Evolutionary conservation across 2,329 filamentous ascomycete genomes (phyloP).

Genomic region (Spiromastix sp.): DNA sequence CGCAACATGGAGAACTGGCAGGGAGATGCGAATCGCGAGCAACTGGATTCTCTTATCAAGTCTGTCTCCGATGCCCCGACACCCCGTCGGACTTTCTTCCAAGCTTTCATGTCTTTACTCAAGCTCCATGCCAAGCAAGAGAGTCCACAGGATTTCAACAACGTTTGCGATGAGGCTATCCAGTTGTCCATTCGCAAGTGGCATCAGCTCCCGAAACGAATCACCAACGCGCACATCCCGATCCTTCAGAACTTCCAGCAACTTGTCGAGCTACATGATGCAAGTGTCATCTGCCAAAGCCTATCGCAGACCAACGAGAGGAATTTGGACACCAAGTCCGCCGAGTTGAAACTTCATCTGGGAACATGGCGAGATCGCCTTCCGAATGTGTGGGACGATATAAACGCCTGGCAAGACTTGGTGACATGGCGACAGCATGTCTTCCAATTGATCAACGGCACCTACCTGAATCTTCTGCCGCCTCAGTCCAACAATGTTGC

Average conservation of each 20-base stretch:
- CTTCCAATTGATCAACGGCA: constrained; percentile 91
- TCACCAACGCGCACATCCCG: constrained; percentile 91
- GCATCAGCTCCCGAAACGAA: constrained; percentile 90
- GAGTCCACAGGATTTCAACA: constrained; percentile 66
- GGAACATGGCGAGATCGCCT: constrained; percentile 92
- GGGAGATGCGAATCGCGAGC: constrained; percentile 72
- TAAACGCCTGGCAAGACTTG: constrained; percentile 96
- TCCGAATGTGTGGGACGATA: constrained; percentile 98
- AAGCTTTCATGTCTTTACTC: constrained; percentile 92
- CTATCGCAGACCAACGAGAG: constrained; percentile 69
- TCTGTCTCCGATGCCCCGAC: constrained; percentile 96
- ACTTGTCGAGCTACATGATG: constrained; percentile 92
- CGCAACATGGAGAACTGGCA: constrained; percentile 93
- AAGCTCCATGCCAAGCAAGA: constrained; percentile 90
- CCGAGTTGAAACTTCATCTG: constrained; percentile 86
- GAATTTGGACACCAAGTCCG: constrained; percentile 89
- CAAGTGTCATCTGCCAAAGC: constrained; percentile 90
- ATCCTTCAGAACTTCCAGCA: constrained; percentile 97
- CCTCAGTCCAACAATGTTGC: constrained; percentile 70
- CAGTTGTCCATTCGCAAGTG: constrained; percentile 96
- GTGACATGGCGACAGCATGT: constrained; percentile 99
- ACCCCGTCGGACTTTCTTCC: constrained; percentile 88
- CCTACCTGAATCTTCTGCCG: constrained; percentile 77
- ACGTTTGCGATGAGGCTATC: constrained; percentile 91
- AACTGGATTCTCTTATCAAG: constrained; percentile 87